Base-by-base conservation (phyloP, 352 stramenopile genomes). In the Pythium chondricola region DNA sequence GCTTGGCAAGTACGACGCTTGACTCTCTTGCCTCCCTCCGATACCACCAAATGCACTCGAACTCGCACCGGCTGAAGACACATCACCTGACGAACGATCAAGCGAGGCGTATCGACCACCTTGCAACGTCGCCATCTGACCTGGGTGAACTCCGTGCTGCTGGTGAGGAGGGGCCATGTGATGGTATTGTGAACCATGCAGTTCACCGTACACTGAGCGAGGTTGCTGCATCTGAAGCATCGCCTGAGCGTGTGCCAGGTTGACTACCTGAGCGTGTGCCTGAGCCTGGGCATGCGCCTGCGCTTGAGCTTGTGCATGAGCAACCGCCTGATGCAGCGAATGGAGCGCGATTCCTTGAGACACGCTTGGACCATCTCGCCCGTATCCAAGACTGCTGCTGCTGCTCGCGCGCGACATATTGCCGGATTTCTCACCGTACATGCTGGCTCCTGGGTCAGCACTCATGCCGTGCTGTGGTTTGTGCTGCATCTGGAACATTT, bases 401-500 rank as follows among this genome's bases (percentile, higher is more conserved):
- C 47, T 43, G 3, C 22, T 17, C 9, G 27, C 3, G 11, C 29
- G 47, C 25, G 36, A 33, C 21, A 32, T 38, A 4, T 30, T 14
- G 11, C 18, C 30, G 6, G 11, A 53, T 41, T 75, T 75, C 53
- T 8, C 35, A 21, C 18, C 29, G 8, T 13, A 8, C 7, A 33
- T 13, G 13, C 29, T 13, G 29, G 13, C 29, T 33, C 36, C 44
- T 53, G 54, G 63, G n/a, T 52, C 56, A n/a, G 39, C 48, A 35
- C 48, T 30, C 56, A 83, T 63, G 2, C 40, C 71, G 62, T 16
- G 68, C 59, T 14, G 76, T 58, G n/a, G 76, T 56, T 48, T 65
- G 40, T 93, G 79, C 29, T 91, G 80, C 50, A 92, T 55, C 46
- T 93, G 80, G 61, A 90, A 83, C 56, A 93, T 80, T 47, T 93